Conservation (phyloP, 768 basidiomycete species). For the Austroboletus eburneus region DNA sequence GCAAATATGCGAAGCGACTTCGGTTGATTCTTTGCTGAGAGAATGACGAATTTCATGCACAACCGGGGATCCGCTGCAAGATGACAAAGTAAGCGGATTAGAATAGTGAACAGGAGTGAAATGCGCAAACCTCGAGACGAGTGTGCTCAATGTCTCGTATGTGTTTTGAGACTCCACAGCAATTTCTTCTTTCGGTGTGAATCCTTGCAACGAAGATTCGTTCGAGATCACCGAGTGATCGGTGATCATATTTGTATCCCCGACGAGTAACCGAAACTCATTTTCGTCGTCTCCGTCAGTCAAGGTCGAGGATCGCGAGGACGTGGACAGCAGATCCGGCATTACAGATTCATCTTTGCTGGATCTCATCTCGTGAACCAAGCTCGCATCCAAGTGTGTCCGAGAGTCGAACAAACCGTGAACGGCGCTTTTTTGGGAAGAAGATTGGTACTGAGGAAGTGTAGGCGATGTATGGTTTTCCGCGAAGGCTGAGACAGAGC, state of each 20-base stretch:
- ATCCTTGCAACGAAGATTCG: neutral
- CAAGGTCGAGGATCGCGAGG: neutral
- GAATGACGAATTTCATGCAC: neutral
- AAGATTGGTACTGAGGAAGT: neutral
- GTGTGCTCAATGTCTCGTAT: neutral
- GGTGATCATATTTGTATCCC: no score
- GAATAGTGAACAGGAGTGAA: neutral
- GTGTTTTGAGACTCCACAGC: neutral
- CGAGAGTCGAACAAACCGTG: neutral
- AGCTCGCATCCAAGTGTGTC: no score
- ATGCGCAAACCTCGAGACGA: slow-evolving; percentile 1
- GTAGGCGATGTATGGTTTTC: neutral
- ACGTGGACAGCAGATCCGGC: no score
- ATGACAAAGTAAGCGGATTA: neutral
- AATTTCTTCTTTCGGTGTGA: neutral
- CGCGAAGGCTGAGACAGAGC: neutral
- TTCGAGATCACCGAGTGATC: neutral
- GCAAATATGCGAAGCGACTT: neutral
- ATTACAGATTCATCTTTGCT: no score
- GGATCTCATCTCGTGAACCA: no score
- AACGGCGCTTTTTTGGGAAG: neutral
- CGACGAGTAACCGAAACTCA: no score
- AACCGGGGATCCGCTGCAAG: neutral
- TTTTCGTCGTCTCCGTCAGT: neutral
- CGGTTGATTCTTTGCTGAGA: neutral